Base-by-base conservation (phyloP, 2,329 filamentous ascomycete genomes). In the Cordyceps cateniannulata region DNA sequence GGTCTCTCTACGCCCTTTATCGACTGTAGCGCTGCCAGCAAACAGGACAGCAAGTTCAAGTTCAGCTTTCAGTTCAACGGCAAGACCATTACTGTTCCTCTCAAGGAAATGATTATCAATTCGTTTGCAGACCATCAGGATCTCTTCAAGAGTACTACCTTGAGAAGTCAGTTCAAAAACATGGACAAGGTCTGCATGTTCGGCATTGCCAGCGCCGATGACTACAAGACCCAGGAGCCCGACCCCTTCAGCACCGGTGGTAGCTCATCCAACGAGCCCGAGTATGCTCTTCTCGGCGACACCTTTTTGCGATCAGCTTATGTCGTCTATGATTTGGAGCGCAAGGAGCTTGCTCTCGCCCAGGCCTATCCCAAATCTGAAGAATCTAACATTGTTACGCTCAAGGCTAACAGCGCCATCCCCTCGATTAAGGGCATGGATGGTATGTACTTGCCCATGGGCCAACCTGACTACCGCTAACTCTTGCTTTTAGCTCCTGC, bases 261-360 rank as follows among this genome's bases (percentile, higher is more conserved):
- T 29, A 42, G 38, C 35, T 27, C 48, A 10, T 25, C 53, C 35
- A 49, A 29, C 20, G 50, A 64, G 35, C 62, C 67, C 7, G 70
- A 74, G 1, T 81, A 75, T 65, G 74, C 75, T 47, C 70, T 85
- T n/a, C 73, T 85, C n/a, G 83, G 83, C 12, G 83, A 84, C 65
- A 83, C 81, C 1, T 83, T 85, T 68, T 63, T 85, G 64, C 77
- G 83, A 35, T 82, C 80, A 12, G 81, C 80, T 24, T 85, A 85
- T 67, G 79, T 82, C 55, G 81, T 83, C 59, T 84, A 83, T 68
- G 81, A 85, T 65, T 68, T 83, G 47, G 73, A 72, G 59, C 77
- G 81, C 69, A 67, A 79, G 65, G 71, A 81, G 70, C 73, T 85
- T 59, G 80, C 73, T 61, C 67, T 85, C 5, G 81, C 81, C 14